Percentiles rank a stretch among this genome's conserved stretches.
These are phyloP conservation scores for Lachnellula suecica DNA, from an alignment of 2,329 filamentous ascomycete species.

Conservation along the genomic window DNA sequence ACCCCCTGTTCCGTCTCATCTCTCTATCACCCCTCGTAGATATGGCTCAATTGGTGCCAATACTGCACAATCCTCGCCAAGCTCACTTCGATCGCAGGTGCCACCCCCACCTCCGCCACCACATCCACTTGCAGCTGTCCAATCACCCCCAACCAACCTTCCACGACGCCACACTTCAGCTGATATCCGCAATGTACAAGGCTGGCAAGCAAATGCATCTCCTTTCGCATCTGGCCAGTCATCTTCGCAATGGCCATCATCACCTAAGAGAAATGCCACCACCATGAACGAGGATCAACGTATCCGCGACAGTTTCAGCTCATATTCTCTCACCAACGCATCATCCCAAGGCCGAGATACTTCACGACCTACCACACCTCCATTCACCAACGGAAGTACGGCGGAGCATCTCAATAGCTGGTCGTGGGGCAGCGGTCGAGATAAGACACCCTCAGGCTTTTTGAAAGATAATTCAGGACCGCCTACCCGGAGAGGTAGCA, in stretches of 20 bases:
- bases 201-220: slow-evolving; percentile 66
- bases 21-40: slow-evolving; percentile 72
- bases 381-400: slow-evolving; percentile 29
- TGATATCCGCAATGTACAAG: slow-evolving; percentile 82
- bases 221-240: slow-evolving; percentile 66
- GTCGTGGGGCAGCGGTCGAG: slow-evolving; percentile 32
- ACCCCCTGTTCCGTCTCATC: slow-evolving; percentile 76
- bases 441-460: slow-evolving; percentile 26
- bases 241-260: slow-evolving; percentile 65
- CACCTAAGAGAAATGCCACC: slow-evolving; percentile 52
- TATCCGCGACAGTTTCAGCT: slow-evolving; percentile 59
- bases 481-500: slow-evolving; percentile 66
- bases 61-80: slow-evolving; percentile 68
- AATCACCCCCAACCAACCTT: slow-evolving; percentile 66
- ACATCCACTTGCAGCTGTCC: slow-evolving; percentile 63
- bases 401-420: slow-evolving; percentile 32
- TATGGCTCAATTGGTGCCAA: slow-evolving; percentile 81
- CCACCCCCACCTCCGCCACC: slow-evolving; percentile 61
- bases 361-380: slow-evolving; percentile 34
- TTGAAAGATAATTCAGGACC: slow-evolving; percentile 51
- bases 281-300: slow-evolving; percentile 55
- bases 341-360: slow-evolving; percentile 28
- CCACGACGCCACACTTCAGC: slow-evolving; percentile 89
- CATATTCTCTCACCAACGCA: slow-evolving; percentile 54
- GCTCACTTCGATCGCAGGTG: slow-evolving; percentile 66